Percentiles rank a stretch among this genome's conserved stretches.
phyloP scores from a whole-genome alignment of 805 yeast species.

The Monosporozyma yasuniensis region DNA sequence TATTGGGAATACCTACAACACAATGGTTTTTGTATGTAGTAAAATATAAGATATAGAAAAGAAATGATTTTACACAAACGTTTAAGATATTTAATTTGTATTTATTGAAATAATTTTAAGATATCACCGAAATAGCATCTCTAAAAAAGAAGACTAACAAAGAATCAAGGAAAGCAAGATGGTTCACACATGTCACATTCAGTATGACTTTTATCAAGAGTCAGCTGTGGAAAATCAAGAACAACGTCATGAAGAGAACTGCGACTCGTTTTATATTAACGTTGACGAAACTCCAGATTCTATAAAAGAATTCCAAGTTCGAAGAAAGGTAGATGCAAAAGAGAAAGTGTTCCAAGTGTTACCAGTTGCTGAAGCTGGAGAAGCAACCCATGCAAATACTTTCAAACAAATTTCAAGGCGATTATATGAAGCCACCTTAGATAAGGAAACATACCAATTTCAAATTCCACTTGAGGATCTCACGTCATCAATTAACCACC shows the following conservation, averaged over 20 bases:
- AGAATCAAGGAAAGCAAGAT: background rate
- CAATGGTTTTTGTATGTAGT: background rate
- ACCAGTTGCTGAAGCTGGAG: slow-evolving; percentile 6
- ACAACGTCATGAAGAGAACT: slow-evolving; percentile 19
- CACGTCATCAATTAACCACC: background rate
- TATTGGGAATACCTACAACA: background rate
- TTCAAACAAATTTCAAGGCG: slow-evolving; percentile 6
- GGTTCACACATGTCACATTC: slow-evolving; percentile 28
- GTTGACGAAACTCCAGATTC: slow-evolving; percentile 20
- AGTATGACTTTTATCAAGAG: slow-evolving; percentile 35
- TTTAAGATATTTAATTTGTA: background rate
- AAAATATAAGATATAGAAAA: background rate
- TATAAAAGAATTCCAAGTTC: slow-evolving; percentile 26
- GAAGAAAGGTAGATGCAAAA: slow-evolving; percentile 14
- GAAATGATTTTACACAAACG: background rate
- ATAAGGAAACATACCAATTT: slow-evolving; percentile 10
- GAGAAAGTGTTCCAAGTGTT: background rate
- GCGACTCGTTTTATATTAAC: slow-evolving; percentile 37
- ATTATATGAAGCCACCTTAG: slow-evolving; percentile 11
- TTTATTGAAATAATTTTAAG: background rate
- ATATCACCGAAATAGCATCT: background rate
- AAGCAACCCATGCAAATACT: slow-evolving; percentile 2
- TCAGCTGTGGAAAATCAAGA: slow-evolving; percentile 32
- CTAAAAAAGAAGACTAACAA: background rate
- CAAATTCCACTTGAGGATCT: slow-evolving; percentile 1